Evolutionary conservation across 2,329 filamentous ascomycete genomes (phyloP).

Genomic region (Cordyceps tenuipes): DNA sequence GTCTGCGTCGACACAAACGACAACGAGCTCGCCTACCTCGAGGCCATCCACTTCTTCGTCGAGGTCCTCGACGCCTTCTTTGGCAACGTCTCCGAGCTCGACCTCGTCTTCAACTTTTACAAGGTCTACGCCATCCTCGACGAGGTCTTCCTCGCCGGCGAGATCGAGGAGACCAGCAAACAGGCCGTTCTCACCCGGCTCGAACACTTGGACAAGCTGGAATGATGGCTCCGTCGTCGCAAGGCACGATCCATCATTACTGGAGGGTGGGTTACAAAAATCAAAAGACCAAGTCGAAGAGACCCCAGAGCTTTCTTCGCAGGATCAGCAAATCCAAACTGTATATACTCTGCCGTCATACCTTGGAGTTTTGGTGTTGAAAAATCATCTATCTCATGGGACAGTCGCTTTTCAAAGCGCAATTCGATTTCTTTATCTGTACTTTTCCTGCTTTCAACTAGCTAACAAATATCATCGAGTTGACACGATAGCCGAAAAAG

Average conservation of each 20-base stretch:
- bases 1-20: slow-evolving; percentile 98
- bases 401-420: not conserved
- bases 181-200: slow-evolving; percentile 90
- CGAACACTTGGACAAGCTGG: slow-evolving; percentile 93
- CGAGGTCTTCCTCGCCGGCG: slow-evolving; percentile 93
- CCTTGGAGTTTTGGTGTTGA: slow-evolving; percentile 5
- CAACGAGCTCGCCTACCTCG: slow-evolving; percentile 92
- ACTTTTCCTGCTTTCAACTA: not conserved
- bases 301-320: not conserved
- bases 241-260: not conserved
- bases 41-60: slow-evolving; percentile 99
- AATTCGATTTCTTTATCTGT: not conserved
- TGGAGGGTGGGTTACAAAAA: not conserved
- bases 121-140: slow-evolving; percentile 97
- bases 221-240: slow-evolving; percentile 41
- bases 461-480: not conserved
- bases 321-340: not conserved
- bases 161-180: slow-evolving; percentile 98
- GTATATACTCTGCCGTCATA: slow-evolving; percentile 8
- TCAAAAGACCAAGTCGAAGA: not conserved
- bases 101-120: slow-evolving; percentile 76
- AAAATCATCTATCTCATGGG: not conserved
- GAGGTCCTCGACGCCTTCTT: slow-evolving; percentile 98
- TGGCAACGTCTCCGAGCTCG: slow-evolving; percentile 96
- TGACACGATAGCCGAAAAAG: not conserved